phyloP scores from a whole-genome alignment of 2,329 filamentous ascomycete species.

The Alternaria viburni region DNA sequence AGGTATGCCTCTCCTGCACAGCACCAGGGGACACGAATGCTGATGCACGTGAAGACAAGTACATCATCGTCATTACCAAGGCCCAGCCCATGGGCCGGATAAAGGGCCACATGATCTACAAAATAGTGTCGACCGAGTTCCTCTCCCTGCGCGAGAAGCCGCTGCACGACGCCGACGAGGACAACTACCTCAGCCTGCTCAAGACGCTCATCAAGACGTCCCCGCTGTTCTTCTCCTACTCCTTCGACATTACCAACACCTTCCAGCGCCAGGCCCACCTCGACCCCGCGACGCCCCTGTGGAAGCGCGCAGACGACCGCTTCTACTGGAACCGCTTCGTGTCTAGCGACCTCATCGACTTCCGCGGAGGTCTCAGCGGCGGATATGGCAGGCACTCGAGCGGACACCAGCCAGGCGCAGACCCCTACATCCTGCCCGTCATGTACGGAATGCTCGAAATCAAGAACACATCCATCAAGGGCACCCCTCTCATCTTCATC shows the following conservation, averaged over 20 bases:
- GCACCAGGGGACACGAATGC: constrained; percentile 4
- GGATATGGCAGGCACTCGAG: constrained; percentile 64
- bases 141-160: constrained; percentile 91
- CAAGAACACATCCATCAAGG: constrained; percentile 82
- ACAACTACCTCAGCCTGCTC: constrained; percentile 83
- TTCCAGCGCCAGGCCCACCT: constrained; percentile 90
- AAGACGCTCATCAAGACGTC: constrained; percentile 81
- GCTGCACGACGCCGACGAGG: constrained; percentile 91
- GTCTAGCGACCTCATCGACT: constrained; percentile 88
- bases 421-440: constrained; percentile 92
- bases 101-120: constrained; percentile 96
- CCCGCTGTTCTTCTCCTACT: constrained; percentile 98
- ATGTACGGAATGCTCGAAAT: constrained; percentile 98
- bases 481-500: constrained; percentile 80
- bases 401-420: constrained; percentile 75
- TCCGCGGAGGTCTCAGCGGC: constrained; percentile 66
- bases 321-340: constrained; percentile 99
- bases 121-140: constrained; percentile 87
- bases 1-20: constrained; percentile 60
- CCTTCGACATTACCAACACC: constrained; percentile 92
- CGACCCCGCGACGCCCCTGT: constrained; percentile 75
- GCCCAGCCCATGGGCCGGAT: constrained; percentile 87
- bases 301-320: constrained; percentile 91
- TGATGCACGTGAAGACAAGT: constrained; percentile 71
- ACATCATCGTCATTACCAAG: constrained; percentile 96